These are phyloP conservation scores for Zygnema cylindricum DNA, from an alignment of 139 green algal species.

Conservation along the genomic window DNA sequence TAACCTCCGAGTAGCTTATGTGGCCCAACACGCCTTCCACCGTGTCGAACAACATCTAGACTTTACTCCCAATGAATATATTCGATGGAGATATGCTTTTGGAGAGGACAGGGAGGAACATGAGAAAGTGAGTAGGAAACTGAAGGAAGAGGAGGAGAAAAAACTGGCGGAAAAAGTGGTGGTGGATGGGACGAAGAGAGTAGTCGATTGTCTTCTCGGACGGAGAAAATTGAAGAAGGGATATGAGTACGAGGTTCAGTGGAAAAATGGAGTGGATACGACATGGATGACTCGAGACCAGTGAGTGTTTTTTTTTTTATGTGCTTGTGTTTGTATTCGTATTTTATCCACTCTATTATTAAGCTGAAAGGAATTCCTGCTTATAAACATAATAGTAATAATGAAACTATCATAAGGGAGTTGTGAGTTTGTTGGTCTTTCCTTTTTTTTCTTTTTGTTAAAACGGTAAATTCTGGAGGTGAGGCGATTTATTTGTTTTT, in stretches of 20 bases:
- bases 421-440: too few relatives aligned
- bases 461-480: too few relatives aligned
- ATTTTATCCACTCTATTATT: too few relatives aligned
- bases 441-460: too few relatives aligned
- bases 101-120: constrained; percentile 90
- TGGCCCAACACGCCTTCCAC: constrained; percentile 78
- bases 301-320: neutral
- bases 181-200: constrained; percentile 49
- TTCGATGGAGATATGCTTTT: constrained; percentile 88
- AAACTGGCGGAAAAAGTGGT: constrained; percentile 78
- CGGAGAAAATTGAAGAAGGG: constrained; percentile 49
- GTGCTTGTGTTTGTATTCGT: too few relatives aligned
- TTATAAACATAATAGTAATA: too few relatives aligned
- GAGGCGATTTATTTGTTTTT: too few relatives aligned
- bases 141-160: constrained; percentile 86
- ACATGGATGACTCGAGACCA: constrained; percentile 1
- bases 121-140: constrained; percentile 70
- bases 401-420: too few relatives aligned
- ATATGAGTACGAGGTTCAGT: constrained; percentile 69
- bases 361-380: too few relatives aligned
- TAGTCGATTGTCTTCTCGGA: constrained; percentile 40
- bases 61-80: constrained; percentile 94
- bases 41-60: constrained; percentile 89
- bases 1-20: constrained; percentile 76
- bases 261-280: constrained; percentile 18